phyloP scores from a whole-genome alignment of 2,329 filamentous ascomycete genomes.

The Colletotrichum nymphaeae region DNA sequence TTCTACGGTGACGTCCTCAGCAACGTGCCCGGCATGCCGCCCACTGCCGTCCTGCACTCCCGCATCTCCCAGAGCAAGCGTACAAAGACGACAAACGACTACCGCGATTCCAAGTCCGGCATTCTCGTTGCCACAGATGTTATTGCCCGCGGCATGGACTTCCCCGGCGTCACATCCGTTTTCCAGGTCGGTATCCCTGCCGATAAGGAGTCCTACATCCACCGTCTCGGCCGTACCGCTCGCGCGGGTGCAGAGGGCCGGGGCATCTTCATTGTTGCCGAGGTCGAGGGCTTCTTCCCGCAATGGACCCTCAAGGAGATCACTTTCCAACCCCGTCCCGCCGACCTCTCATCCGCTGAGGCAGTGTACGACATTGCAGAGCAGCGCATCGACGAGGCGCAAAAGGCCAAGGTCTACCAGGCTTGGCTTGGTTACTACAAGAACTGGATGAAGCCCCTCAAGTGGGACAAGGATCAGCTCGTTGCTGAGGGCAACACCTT shows the following conservation, averaged over 20 bases:
- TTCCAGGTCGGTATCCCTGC: constrained; percentile 71
- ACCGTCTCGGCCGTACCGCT: constrained; percentile 74
- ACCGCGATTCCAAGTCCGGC: constrained; percentile 61
- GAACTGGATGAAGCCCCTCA: constrained; percentile 56
- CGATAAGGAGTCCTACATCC: constrained; percentile 73
- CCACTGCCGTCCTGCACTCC: constrained; percentile 60
- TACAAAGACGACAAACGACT: constrained; percentile 70
- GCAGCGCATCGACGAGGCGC: constrained; percentile 54
- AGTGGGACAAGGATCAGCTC: constrained; percentile 55
- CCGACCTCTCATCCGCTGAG: constrained; percentile 55
- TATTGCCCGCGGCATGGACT: constrained; percentile 79
- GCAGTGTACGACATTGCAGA: constrained; percentile 53
- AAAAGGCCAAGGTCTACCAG: constrained; percentile 63
- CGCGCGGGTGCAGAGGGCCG: constrained; percentile 73
- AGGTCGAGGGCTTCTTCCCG: constrained; percentile 63
- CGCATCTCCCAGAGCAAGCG: constrained; percentile 63
- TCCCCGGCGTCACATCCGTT: constrained; percentile 75
- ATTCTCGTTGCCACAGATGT: constrained; percentile 78
- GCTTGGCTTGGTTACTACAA: constrained; percentile 70
- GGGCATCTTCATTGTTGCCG: constrained; percentile 69
- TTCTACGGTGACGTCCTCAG: constrained; percentile 61
- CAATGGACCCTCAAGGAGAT: constrained; percentile 65
- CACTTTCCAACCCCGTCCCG: constrained; percentile 57
- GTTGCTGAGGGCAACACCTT: constrained; percentile 64
- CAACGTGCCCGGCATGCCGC: constrained; percentile 52